Evolutionary conservation across 805 yeast genomes (phyloP).

Genomic region (Candida tammaniensis): DNA sequence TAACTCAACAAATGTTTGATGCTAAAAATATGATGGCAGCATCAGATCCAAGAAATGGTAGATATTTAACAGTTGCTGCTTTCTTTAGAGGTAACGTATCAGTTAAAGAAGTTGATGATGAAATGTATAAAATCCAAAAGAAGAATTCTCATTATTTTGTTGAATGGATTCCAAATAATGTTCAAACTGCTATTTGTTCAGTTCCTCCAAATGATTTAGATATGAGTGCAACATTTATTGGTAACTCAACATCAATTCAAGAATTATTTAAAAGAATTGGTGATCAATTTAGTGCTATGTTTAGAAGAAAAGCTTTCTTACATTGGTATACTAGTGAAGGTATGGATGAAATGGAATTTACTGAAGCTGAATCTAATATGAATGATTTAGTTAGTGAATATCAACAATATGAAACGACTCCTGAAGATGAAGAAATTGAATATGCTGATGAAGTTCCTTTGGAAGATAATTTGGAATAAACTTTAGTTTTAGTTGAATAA

Average conservation of each 20-base stretch:
- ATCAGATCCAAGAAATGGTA: constrained; percentile 84
- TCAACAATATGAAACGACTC: constrained; percentile 88
- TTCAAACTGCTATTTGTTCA: constrained; percentile 89
- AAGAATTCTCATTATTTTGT: constrained; percentile 82
- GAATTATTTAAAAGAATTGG: constrained; percentile 88
- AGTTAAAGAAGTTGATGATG: constrained; percentile 91
- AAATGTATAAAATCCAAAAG: constrained; percentile 80
- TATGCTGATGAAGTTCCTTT: constrained; percentile 64
- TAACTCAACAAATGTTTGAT: constrained; percentile 92
- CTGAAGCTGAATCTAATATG: constrained; percentile 92
- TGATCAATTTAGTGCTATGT: constrained; percentile 88
- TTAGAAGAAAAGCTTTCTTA: constrained; percentile 89
- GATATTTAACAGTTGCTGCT: constrained; percentile 90
- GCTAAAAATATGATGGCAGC: constrained; percentile 96
- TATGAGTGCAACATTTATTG: constrained; percentile 90
- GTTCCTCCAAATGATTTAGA: constrained; percentile 84
- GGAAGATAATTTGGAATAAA: constrained; percentile 48
- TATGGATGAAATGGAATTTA: constrained; percentile 93
- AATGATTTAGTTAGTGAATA: constrained; percentile 83
- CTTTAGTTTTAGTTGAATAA: constrained; percentile 1
- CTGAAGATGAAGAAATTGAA: constrained; percentile 73
- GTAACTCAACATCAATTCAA: constrained; percentile 90
- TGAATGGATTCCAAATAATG: constrained; percentile 95
- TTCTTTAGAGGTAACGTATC: constrained; percentile 93
- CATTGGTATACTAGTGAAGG: constrained; percentile 97